phyloP scores from a whole-genome alignment of 208 protist genomes.

The Borovskyia barvae region DNA sequence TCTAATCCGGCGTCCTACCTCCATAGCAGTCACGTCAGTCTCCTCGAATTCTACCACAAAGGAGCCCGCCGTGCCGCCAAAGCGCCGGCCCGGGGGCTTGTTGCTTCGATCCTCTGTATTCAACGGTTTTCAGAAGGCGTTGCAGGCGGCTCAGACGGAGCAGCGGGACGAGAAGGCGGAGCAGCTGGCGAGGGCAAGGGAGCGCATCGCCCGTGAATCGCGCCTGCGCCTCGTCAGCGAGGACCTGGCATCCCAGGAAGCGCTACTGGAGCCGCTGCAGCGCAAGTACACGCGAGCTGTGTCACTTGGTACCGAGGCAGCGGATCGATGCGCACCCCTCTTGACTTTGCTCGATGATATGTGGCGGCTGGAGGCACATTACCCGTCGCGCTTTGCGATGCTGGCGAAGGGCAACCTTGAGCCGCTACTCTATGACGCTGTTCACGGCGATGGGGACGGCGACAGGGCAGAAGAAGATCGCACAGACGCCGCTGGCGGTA shows the following conservation, averaged over 20 bases:
- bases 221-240: conserved; percentile 51
- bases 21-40: not conserved
- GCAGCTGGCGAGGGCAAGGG: conserved; percentile 42
- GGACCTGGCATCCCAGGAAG: conserved; percentile 52
- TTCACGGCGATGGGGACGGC: not conserved
- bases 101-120: conserved; percentile 58
- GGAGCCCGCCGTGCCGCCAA: conserved; percentile 7
- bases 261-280: conserved; percentile 42
- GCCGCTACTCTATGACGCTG: conserved; percentile 2
- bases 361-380: conserved; percentile 52
- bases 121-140: conserved; percentile 62
- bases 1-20: too few relatives aligned
- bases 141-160: conserved; percentile 58
- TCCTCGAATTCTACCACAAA: not conserved
- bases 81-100: conserved; percentile 14
- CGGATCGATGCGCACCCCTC: conserved; percentile 15
- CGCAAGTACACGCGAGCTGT: conserved; percentile 43
- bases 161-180: conserved; percentile 34
- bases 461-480: conserved; percentile 16
- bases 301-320: conserved; percentile 25
- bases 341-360: conserved; percentile 60
- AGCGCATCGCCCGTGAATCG: conserved; percentile 64
- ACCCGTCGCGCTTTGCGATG: conserved; percentile 69
- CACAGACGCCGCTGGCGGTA: conserved; percentile 26
- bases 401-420: conserved; percentile 27